Evolutionary conservation across 2,329 filamentous ascomycete genomes (phyloP).

Genomic region (Claviceps sp.): DNA sequence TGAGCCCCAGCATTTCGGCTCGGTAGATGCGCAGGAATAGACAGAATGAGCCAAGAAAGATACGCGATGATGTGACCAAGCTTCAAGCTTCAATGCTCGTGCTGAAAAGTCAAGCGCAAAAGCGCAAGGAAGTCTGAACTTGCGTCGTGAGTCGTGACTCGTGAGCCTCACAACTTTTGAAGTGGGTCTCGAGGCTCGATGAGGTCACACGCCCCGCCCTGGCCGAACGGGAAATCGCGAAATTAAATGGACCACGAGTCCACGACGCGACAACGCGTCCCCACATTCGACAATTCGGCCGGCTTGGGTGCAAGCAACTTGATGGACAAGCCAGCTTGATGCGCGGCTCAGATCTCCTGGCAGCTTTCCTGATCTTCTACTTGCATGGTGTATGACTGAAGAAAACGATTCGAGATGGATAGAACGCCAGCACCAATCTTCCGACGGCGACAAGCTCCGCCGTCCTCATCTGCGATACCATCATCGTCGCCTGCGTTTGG

Average conservation of each 20-base stretch:
- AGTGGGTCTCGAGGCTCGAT: constrained; percentile 9
- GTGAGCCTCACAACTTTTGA: not conserved
- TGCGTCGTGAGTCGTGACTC: not conserved
- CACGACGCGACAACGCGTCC: constrained; percentile 3
- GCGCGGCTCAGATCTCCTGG: not conserved
- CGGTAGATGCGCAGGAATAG: not conserved
- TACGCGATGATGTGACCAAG: not conserved
- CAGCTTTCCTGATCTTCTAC: no score
- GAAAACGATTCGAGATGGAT: constrained; percentile 18
- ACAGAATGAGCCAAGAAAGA: not conserved
- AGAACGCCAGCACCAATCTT: constrained; percentile 25
- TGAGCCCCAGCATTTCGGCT: constrained; percentile 14
- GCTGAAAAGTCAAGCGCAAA: no score
- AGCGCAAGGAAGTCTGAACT: no score
- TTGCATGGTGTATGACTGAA: no score
- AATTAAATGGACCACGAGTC: constrained; percentile 20
- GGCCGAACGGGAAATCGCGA: constrained; percentile 9
- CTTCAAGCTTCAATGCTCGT: not conserved
- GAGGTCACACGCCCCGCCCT: constrained; percentile 19
- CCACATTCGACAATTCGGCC: not conserved
- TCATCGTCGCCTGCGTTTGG: constrained; percentile 87
- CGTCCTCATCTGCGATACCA: constrained; percentile 48
- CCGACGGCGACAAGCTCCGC: constrained; percentile 21
- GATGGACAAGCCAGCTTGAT: not conserved
- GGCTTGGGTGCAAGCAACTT: not conserved